phyloP scores from a whole-genome alignment of 129 eudicot species.

The Artemisia annua region DNA sequence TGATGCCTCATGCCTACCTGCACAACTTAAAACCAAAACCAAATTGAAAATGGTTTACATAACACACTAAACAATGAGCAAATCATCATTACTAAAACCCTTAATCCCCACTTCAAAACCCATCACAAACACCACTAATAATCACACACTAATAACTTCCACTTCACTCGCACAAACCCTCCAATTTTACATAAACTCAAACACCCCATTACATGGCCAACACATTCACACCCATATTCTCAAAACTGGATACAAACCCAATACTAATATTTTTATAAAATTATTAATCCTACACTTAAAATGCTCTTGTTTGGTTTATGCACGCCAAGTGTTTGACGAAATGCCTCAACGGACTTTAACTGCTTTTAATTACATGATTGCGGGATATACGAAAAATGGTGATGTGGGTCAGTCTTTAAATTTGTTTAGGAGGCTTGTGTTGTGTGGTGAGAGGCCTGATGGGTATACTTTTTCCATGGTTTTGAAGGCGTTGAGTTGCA shows the following conservation, averaged over 20 bases:
- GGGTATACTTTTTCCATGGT: conserved; percentile 80
- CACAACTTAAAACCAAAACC: not conserved
- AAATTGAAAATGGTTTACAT: not conserved
- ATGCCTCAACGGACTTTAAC: conserved; percentile 63
- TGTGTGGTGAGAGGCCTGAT: conserved; percentile 58
- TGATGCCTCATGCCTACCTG: too few relatives aligned
- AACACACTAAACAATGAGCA: conserved; percentile 21
- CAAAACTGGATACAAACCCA: conserved; percentile 68
- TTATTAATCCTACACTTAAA: conserved; percentile 59
- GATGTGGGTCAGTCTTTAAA: conserved; percentile 40
- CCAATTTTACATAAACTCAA: conserved; percentile 71
- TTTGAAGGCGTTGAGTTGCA: conserved; percentile 58
- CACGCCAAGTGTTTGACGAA: conserved; percentile 79
- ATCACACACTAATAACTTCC: conserved; percentile 18
- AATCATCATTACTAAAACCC: conserved; percentile 22
- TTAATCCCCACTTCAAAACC: conserved; percentile 15
- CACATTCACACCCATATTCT: conserved; percentile 74
- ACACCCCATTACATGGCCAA: conserved; percentile 68
- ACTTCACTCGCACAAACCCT: conserved; percentile 47
- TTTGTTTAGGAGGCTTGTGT: conserved; percentile 50
- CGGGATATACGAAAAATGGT: conserved; percentile 60
- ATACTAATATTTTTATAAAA: conserved; percentile 70
- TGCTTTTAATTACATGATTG: conserved; percentile 79
- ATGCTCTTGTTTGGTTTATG: conserved; percentile 52
- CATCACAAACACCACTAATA: conserved; percentile 6